phyloP scores from a whole-genome alignment of 176 grass and related monocot species.

The Paspalum notatum region DNA sequence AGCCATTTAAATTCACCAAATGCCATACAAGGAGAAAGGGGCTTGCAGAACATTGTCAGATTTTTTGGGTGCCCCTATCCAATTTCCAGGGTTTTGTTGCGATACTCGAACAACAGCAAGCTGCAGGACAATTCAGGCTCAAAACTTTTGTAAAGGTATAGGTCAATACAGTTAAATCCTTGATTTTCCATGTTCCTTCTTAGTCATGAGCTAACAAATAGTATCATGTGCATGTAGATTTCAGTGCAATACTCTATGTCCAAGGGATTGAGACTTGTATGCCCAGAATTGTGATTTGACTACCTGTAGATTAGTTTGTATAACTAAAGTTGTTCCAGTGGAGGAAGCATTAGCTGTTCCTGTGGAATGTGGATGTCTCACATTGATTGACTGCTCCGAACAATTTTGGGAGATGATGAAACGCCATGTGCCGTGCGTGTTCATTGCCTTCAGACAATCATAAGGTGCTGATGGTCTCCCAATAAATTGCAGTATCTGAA shows the following conservation, averaged over 20 bases:
- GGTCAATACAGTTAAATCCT: not conserved
- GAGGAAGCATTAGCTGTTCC: not conserved
- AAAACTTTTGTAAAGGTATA: constrained; percentile 60
- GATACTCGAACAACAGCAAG: constrained; percentile 59
- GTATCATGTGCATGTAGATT: constrained; percentile 39
- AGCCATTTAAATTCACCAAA: constrained; percentile 61
- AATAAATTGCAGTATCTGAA: constrained; percentile 34
- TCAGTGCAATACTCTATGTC: not conserved
- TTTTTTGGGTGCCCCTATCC: constrained; percentile 83
- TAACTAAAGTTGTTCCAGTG: constrained; percentile 26
- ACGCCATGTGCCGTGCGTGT: constrained; percentile 4
- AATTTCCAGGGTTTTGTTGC: constrained; percentile 60
- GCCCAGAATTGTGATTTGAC: constrained; percentile 8
- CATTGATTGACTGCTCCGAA: not conserved
- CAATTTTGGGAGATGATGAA: constrained; percentile 22
- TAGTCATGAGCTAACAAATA: constrained; percentile 6
- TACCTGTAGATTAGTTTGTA: not conserved
- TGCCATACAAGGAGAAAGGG: constrained; percentile 57
- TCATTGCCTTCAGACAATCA: constrained; percentile 26
- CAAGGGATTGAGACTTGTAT: not conserved
- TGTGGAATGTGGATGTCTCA: not conserved
- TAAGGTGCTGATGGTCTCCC: constrained; percentile 4
- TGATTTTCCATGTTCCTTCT: not conserved
- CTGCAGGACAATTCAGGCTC: constrained; percentile 71
- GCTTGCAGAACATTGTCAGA: constrained; percentile 77